These are phyloP conservation scores for Diaporthe aspalathi DNA, from an alignment of 2,329 filamentous ascomycete genomes.

Conservation along the genomic window DNA sequence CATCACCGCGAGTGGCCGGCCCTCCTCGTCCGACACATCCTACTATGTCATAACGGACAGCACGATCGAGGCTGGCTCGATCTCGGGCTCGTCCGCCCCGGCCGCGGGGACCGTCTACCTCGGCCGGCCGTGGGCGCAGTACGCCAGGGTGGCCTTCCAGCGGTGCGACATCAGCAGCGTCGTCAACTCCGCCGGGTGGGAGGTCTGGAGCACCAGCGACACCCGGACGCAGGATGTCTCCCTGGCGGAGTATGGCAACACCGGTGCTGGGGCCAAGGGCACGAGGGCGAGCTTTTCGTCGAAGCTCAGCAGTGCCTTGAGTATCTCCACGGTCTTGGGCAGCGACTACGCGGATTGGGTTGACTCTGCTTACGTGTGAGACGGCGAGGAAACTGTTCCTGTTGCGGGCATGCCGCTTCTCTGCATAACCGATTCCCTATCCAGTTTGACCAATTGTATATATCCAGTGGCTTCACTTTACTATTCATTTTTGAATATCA, in stretches of 20 bases:
- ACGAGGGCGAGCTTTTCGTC: slow-evolving; percentile 60
- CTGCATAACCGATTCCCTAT: background rate
- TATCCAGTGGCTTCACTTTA: background rate
- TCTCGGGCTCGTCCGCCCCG: slow-evolving; percentile 48
- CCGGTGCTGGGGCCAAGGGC: slow-evolving; percentile 60
- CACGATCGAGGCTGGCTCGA: slow-evolving; percentile 52
- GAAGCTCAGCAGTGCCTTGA: slow-evolving; percentile 46
- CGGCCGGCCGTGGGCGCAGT: slow-evolving; percentile 64
- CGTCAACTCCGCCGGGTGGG: slow-evolving; percentile 65
- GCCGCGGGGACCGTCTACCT: slow-evolving; percentile 58
- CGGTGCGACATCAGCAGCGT: slow-evolving; percentile 56
- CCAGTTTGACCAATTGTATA: background rate
- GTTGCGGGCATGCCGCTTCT: no score
- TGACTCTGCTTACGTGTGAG: slow-evolving; percentile 36
- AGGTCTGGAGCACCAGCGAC: slow-evolving; percentile 57
- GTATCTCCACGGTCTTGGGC: slow-evolving; percentile 49
- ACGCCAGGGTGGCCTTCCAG: slow-evolving; percentile 63
- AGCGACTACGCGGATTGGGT: slow-evolving; percentile 38
- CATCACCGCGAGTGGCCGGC: slow-evolving; percentile 58
- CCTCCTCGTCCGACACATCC: slow-evolving; percentile 50
- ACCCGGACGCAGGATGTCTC: slow-evolving; percentile 61
- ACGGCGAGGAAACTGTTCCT: background rate
- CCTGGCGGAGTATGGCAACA: slow-evolving; percentile 64
- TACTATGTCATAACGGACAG: slow-evolving; percentile 69
- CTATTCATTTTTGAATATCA: no score